phyloP scores from a whole-genome alignment of 2,329 filamentous ascomycete species.

The Epicoccum nigrum region DNA sequence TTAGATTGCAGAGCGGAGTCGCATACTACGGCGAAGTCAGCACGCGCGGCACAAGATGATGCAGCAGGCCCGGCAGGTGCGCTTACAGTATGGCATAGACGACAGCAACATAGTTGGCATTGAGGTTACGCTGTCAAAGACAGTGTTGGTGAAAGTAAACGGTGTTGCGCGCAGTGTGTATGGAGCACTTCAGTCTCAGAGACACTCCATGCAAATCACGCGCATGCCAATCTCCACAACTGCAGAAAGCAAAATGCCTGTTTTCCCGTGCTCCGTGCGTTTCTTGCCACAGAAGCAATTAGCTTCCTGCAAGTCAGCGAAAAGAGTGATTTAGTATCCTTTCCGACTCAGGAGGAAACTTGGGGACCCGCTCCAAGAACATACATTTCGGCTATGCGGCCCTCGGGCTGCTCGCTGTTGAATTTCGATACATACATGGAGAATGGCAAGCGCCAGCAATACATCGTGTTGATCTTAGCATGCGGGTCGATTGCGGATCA shows the following conservation, averaged over 20 bases:
- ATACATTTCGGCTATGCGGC: constrained; percentile 4
- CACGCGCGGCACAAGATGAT: constrained; percentile 1
- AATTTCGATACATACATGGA: neutral
- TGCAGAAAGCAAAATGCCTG: constrained; percentile 9
- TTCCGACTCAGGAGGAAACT: constrained; percentile 9
- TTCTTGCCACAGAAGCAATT: constrained; percentile 9
- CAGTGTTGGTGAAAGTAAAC: neutral
- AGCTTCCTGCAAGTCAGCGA: constrained; percentile 32
- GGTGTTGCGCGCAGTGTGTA: neutral
- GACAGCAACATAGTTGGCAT: neutral
- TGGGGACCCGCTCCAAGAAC: constrained; percentile 2
- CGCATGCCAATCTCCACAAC: neutral
- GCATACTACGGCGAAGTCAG: constrained; percentile 8
- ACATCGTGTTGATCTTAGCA: neutral
- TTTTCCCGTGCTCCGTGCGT: constrained; percentile 20
- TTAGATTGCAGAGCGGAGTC: constrained; percentile 20
- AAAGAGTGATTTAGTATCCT: constrained; percentile 31
- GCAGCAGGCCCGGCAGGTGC: neutral
- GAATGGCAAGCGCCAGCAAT: neutral
- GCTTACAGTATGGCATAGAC: neutral
- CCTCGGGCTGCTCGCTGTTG: constrained; percentile 9
- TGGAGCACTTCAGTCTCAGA: neutral
- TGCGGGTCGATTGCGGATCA: neutral
- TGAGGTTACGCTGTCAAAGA: neutral
- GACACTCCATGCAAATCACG: constrained; percentile 2